These are phyloP conservation scores for Nymphaea colorata DNA, from an alignment of 164 flowering plant genomes.

Conservation along the genomic window DNA sequence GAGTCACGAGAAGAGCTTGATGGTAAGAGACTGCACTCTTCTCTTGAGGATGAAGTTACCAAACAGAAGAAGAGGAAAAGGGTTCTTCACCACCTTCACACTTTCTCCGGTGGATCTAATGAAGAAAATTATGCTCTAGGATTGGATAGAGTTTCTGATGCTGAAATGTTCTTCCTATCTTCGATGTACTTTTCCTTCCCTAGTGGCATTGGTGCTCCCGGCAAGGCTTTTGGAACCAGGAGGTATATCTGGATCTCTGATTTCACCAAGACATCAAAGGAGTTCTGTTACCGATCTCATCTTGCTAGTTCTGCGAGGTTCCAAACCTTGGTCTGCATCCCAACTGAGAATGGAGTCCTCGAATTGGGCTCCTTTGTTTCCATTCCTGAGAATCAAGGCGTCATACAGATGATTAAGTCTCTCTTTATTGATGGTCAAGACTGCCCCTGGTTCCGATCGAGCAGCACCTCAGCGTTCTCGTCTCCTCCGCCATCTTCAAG, in stretches of 20 bases:
- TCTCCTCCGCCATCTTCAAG: slow-evolving; percentile 14
- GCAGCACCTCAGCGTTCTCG: slow-evolving; percentile 1
- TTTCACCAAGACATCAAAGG: slow-evolving; percentile 33
- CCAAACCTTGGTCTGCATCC: slow-evolving; percentile 72
- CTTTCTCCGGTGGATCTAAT: slow-evolving; percentile 66
- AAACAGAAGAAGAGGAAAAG: slow-evolving; percentile 79
- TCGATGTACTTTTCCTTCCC: slow-evolving; percentile 97
- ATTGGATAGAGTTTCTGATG: slow-evolving; percentile 76
- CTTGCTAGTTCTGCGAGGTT: slow-evolving; percentile 78
- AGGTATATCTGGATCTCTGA: slow-evolving; percentile 65
- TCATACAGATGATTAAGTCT: slow-evolving; percentile 40
- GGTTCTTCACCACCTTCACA: slow-evolving; percentile 73
- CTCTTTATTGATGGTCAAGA: slow-evolving; percentile 32
- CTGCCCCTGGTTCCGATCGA: slow-evolving; percentile 2
- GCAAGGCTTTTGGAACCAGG: slow-evolving; percentile 55
- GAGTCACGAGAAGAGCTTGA: slow-evolving; percentile 17
- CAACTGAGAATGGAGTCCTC: slow-evolving; percentile 77
- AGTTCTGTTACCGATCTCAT: slow-evolving; percentile 73
- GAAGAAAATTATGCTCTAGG: slow-evolving; percentile 75
- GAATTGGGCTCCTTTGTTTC: slow-evolving; percentile 84
- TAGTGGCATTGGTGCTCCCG: slow-evolving; percentile 80
- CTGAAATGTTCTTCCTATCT: slow-evolving; percentile 87
- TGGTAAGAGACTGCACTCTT: slow-evolving; percentile 7
- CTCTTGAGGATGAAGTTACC: slow-evolving; percentile 37
- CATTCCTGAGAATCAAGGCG: slow-evolving; percentile 48